Evolutionary conservation across 179 eudicot genomes (phyloP), one percentile per base, ranked within the genome.

Genomic region (Heliamphora pulchella): DNA sequence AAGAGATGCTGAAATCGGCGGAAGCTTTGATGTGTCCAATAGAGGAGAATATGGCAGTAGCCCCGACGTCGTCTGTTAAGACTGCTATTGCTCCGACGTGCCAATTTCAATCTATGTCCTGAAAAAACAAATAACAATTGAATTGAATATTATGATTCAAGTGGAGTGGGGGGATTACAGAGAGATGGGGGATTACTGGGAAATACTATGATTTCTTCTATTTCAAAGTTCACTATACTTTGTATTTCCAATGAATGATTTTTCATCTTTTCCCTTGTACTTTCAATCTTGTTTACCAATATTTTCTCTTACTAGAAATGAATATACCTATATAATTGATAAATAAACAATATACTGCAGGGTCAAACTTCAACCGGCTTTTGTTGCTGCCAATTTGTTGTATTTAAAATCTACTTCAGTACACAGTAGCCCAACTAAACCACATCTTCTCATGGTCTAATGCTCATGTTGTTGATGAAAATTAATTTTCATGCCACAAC

Each of bases 61-160:
- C 81, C 1, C 69, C 57, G 2, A 85, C 67, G n/a, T 63, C 79
- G 79, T 85, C 87, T 1, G 82, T 73, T 62, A 82, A 18, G 39
- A 77, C 72, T 1, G 87, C 85, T 4, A 85, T 80, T 3, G 87
- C 87, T 82, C 87, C 87, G 22, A 17, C 48, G 0, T 79, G 78
- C 87, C 87, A 85, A 48, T 85, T 76, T 71, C 81, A 85, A 22
- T 80, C 79, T 8, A 5, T 58, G 20, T 85, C 86, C 86, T 85
- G 68, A 31, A 31, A 31, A 31, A 31, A 31, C 31, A 31, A 31
- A 31, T 31, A 31, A 31, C 0, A 31, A 31, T 31, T 31, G 31
- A 31, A 31, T 31, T 31, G 31, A 31, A 31, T 31, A 31, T 31
- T 31, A 31, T 31, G 31, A 31, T 31, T 31, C 31, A 31, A 31